phyloP scores from a whole-genome alignment of 2,329 filamentous ascomycete species.

The Claviceps sp. region DNA sequence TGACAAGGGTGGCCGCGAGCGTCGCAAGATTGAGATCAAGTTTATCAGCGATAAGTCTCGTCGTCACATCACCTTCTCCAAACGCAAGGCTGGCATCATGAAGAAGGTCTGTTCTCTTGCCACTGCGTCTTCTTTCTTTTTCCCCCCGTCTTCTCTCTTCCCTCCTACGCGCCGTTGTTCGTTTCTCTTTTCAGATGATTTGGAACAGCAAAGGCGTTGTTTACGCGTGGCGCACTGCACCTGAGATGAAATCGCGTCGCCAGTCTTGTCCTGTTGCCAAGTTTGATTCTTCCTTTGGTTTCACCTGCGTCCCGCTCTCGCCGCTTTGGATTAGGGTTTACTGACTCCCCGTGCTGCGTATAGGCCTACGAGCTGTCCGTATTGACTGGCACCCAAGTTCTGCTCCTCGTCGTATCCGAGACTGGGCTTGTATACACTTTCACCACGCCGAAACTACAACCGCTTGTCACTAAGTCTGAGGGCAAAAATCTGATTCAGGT shows the following conservation, averaged over 20 bases:
- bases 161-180: no score
- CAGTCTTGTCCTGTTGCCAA: no score
- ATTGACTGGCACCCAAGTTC: constrained; percentile 91
- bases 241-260: no score
- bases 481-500: constrained; percentile 99
- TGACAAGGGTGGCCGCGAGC: constrained; percentile 93
- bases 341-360: not conserved
- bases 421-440: constrained; percentile 97
- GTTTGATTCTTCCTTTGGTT: no score
- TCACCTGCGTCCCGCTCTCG: no score
- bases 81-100: constrained; percentile 99
- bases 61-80: constrained; percentile 98
- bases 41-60: constrained; percentile 99
- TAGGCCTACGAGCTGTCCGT: constrained; percentile 97
- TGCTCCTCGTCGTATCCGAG: constrained; percentile 92
- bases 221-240: no score
- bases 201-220: no score
- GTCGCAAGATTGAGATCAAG: constrained; percentile 99
- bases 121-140: not conserved
- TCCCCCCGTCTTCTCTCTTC: not conserved
- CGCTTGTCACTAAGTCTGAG: constrained; percentile 93
- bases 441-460: constrained; percentile 95
- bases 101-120: constrained; percentile 67
- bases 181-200: no score
- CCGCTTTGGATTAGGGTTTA: no score